These are phyloP conservation scores for Nicotiana sylvestris DNA, from an alignment of 257 asterid species.

Conservation along the genomic window DNA sequence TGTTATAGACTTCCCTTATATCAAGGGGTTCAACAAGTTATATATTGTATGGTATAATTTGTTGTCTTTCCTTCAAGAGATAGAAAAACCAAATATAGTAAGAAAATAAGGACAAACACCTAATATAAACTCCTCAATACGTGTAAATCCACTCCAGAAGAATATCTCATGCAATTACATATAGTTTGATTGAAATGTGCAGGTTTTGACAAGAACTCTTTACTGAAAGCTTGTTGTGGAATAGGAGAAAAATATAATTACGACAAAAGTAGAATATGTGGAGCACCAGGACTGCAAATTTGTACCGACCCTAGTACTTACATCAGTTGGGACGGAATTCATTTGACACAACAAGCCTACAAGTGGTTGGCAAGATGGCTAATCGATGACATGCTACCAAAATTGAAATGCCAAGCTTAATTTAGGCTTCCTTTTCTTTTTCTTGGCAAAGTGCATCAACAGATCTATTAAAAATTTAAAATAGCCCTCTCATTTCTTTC, in stretches of 20 bases:
- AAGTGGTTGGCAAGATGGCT: not conserved
- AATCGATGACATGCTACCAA: not conserved
- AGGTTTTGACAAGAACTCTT: constrained; percentile 19
- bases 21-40: no score
- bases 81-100: no score
- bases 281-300: constrained; percentile 11
- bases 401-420: not conserved
- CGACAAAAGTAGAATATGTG: constrained; percentile 15
- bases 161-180: not conserved
- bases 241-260: constrained; percentile 26
- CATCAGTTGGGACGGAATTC: constrained; percentile 30
- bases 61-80: no score
- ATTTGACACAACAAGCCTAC: constrained; percentile 27
- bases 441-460: not conserved
- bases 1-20: no score
- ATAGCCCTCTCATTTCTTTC: no score
- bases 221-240: constrained; percentile 26
- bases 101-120: no score
- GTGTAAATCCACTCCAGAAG: not conserved
- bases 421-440: not conserved
- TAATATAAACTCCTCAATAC: not conserved
- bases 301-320: constrained; percentile 12
- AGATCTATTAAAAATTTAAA: no score
- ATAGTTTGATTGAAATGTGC: not conserved
- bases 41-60: no score